These are phyloP conservation scores for Chalaropsis thielavioides DNA, from an alignment of 2,329 filamentous ascomycete genomes.

Conservation along the genomic window DNA sequence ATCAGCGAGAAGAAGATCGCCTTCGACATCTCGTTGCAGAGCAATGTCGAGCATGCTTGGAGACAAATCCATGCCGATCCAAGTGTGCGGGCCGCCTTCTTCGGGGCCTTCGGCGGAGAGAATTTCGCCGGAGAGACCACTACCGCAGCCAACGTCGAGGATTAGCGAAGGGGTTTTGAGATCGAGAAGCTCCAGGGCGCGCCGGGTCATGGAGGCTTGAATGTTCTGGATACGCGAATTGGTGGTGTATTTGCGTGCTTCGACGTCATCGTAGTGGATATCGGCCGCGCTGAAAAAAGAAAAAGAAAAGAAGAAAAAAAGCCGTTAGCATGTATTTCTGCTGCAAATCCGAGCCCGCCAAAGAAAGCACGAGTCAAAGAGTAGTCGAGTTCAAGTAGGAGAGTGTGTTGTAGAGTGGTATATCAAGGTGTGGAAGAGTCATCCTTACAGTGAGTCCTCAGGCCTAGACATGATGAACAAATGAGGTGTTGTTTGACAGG, in stretches of 20 bases:
- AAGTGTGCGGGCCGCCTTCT: conserved; percentile 75
- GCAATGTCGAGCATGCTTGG: conserved; percentile 95
- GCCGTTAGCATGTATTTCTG: neutral
- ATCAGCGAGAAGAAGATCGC: conserved; percentile 85
- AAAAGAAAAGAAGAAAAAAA: too few relatives aligned
- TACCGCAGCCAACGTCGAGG: conserved; percentile 93
- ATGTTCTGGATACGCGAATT: conserved; percentile 91
- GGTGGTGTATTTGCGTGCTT: conserved; percentile 95
- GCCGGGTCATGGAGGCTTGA: conserved; percentile 85
- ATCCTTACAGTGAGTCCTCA: conserved; percentile 72
- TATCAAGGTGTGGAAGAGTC: conserved; percentile 9
- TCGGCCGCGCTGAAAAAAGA: conserved; percentile 65
- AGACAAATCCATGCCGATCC: conserved; percentile 95
- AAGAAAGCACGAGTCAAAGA: neutral
- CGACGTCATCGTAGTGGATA: conserved; percentile 90
- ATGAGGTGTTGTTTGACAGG: neutral
- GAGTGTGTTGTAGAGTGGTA: neutral
- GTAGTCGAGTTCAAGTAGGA: conserved; percentile 4
- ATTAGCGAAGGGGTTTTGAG: conserved; percentile 69
- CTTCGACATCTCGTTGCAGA: conserved; percentile 78
- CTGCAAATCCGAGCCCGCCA: neutral
- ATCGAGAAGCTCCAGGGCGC: conserved; percentile 81
- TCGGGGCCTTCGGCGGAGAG: conserved; percentile 55
- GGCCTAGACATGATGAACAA: conserved; percentile 72
- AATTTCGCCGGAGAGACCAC: conserved; percentile 86